Percentiles rank a stretch among this genome's conserved stretches.
Conservation (phyloP, 1,139 yeast species). For the Geotrichum australiense region DNA sequence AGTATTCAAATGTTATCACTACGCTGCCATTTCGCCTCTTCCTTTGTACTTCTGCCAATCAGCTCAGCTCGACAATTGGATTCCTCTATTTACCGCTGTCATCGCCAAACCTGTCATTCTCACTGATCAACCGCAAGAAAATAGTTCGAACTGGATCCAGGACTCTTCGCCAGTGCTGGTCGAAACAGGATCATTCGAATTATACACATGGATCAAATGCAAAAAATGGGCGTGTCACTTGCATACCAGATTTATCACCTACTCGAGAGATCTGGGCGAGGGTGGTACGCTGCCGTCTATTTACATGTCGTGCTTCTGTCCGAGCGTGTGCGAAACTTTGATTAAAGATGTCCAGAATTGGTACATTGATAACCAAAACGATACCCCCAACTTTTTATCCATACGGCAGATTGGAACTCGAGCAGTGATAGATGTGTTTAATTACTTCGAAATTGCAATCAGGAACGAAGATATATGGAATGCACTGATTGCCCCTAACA, state of each 20-base stretch:
- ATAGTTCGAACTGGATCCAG: too few species aligned
- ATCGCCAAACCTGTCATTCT: neutral
- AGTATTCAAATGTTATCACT: constrained; percentile 15
- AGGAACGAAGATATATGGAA: constrained; percentile 64
- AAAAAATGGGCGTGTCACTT: constrained; percentile 74
- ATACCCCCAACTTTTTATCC: too few species aligned
- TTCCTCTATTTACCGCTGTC: constrained; percentile 10
- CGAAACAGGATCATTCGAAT: neutral
- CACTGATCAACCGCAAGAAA: too few species aligned
- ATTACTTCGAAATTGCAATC: constrained; percentile 61
- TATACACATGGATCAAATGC: constrained; percentile 60
- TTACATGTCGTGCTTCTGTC: constrained; percentile 16
- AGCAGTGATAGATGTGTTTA: constrained; percentile 7
- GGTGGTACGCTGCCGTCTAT: constrained; percentile 8
- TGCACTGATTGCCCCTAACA: constrained; percentile 55
- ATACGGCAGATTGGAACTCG: too few species aligned
- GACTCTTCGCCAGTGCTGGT: constrained; percentile 1
- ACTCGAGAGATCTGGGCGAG: neutral
- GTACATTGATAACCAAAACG: constrained; percentile 4
- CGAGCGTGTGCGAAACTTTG: constrained; percentile 13
- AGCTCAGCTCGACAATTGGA: constrained; percentile 15
- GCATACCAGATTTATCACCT: constrained; percentile 10
- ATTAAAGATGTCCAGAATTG: constrained; percentile 12
- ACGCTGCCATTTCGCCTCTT: constrained; percentile 7
- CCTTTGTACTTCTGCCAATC: constrained; percentile 14